These are phyloP conservation scores for Trichoderma harzianum DNA, from an alignment of 2,329 filamentous ascomycete species.

Conservation along the genomic window DNA sequence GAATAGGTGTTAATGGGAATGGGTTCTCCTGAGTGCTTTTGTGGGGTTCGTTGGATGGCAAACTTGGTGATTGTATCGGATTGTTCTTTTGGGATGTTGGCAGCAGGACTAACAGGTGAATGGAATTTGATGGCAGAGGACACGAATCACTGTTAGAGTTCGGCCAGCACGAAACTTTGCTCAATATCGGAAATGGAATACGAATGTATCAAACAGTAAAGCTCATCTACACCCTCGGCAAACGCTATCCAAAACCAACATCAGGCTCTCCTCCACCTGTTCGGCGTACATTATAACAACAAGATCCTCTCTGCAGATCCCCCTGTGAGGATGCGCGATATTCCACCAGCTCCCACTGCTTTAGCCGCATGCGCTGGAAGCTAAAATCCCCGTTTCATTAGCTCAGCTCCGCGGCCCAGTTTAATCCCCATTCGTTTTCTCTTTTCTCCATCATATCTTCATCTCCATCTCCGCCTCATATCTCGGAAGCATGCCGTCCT, in stretches of 20 bases:
- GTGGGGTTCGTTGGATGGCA: neutral
- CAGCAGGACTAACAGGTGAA: neutral
- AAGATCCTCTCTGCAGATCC: neutral
- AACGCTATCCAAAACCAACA: neutral
- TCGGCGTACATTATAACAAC: neutral
- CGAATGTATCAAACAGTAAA: neutral
- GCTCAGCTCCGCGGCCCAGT: neutral
- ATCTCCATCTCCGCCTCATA: neutral
- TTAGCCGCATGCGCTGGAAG: neutral
- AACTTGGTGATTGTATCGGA: neutral
- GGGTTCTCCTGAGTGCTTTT: neutral
- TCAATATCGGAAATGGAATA: neutral
- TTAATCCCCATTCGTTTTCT: neutral
- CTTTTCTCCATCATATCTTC: neutral
- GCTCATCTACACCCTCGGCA: neutral
- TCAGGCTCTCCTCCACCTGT: neutral
- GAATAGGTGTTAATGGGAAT: neutral
- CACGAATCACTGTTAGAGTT: neutral
- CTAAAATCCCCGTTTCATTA: neutral
- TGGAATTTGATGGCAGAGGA: neutral
- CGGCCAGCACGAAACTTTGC: neutral
- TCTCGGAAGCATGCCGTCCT: conserved; percentile 21
- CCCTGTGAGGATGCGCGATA: neutral
- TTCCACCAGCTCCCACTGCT: neutral
- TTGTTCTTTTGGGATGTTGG: neutral